Base-by-base conservation (phyloP, 1,284 basidiomycete genomes). In the Peniophora sp. region DNA sequence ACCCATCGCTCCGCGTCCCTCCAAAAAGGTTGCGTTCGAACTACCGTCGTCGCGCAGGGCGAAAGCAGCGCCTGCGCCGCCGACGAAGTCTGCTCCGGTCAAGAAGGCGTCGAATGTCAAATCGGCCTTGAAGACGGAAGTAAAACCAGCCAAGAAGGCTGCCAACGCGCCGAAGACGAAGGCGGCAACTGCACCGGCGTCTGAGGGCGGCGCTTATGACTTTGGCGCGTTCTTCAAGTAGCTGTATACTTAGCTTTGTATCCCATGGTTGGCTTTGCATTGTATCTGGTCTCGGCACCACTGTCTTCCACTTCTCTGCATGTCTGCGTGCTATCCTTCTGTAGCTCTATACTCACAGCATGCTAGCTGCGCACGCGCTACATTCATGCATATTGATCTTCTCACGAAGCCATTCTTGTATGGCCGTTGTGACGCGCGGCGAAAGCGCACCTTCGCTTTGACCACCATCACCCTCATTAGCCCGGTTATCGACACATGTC, bases 201-300 rank as follows among this genome's bases (percentile, higher is more conserved):
- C 48, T 53, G 59, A 54, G n/a, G 65, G 63, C 24, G 71, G 75
- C 58, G 70, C 68, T 35, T 81, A 81, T 55, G 75, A 80, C 58
- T 81, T 81, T 58, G 67, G 68, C 41, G 73, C 72, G 60, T 81
- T 75, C 65, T 81, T 81, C 61, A 75, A 63, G 50, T 23, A 47
- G n/a, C n/a, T 41, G 38, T 20, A 17, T 36, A 10, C 10, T n/a
- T 36, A 36, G 34, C 10, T n/a, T 10, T 36, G n/a, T 36, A n/a
- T 36, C 10, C 34, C n/a, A 36, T 36, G 10, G 34, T 36, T n/a
- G 34, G 34, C 34, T n/a, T n/a, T n/a, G n/a, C n/a, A n/a, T n/a
- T n/a, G n/a, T n/a, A n/a, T n/a, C n/a, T n/a, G n/a, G n/a, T n/a
- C n/a, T n/a, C n/a, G n/a, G n/a, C n/a, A n/a, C n/a, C n/a, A n/a